Conservation (phyloP, 441 rosid species). For the Croton setiger region DNA sequence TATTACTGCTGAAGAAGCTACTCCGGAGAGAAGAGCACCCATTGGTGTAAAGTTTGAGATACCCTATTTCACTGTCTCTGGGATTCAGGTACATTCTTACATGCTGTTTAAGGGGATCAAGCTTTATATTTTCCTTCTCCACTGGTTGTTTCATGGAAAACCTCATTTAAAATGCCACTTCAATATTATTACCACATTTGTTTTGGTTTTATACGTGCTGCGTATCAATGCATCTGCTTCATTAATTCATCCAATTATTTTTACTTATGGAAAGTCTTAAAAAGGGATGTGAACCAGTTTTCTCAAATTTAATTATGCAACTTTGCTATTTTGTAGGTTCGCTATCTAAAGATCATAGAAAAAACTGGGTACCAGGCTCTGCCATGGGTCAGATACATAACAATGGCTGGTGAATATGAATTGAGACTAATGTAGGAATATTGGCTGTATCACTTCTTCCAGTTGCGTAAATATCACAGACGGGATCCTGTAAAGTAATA, state of each 20-base stretch:
- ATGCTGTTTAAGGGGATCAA: background rate
- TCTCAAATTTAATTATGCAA: background rate
- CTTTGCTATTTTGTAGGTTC: conserved; percentile 46
- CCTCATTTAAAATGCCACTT: background rate
- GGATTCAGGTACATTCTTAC: conserved; percentile 14
- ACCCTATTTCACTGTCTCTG: conserved; percentile 92
- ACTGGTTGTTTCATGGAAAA: background rate
- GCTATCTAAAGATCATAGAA: conserved; percentile 88
- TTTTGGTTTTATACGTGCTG: background rate
- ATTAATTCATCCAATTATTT: background rate
- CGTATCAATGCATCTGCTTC: background rate
- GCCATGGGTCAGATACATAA: conserved; percentile 96
- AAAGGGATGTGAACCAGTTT: background rate
- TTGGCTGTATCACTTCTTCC: background rate
- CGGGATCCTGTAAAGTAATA: background rate
- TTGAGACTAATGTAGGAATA: conserved; percentile 3
- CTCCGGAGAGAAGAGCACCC: conserved; percentile 94
- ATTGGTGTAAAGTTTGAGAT: conserved; percentile 97
- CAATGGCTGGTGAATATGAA: conserved; percentile 95
- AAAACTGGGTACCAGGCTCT: conserved; percentile 92
- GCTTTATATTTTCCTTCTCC: background rate
- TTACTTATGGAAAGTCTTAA: background rate
- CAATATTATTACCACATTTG: background rate
- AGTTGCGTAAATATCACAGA: conserved; percentile 1
- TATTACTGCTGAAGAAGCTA: conserved; percentile 86